Evolutionary conservation across 1,139 yeast species (phyloP), one percentile per base, ranked within the genome.

Genomic region (Geotrichum carabidarum): DNA sequence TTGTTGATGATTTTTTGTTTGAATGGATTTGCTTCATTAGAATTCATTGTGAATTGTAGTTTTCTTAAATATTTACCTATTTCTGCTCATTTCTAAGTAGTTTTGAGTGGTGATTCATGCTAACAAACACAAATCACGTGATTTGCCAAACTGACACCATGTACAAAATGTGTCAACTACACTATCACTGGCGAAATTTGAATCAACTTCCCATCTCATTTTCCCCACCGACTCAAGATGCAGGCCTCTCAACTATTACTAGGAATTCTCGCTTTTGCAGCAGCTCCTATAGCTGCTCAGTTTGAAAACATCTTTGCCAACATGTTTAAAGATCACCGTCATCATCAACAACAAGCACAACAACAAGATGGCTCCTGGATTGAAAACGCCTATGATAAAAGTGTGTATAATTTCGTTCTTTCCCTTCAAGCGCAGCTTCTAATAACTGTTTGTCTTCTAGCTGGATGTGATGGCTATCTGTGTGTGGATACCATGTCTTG

Each of bases 401-500:
- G 68, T 59, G 58, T 57, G 62, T 68, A n/a, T n/a, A 27, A 14
- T 42, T 18, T 17, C 34, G 11, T 2, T 44, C 14, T 18, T 30
- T 27, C 38, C 41, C 27, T 43, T 18, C n/a, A 12, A 14, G 42
- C 6, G 15, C 18, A 15, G 15, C n/a, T 49, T 34, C 31, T 18
- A 11, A 35, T 18, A 27, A 17, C 15, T 6, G 9, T 54, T 11
- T 31, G 30, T 18, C 18, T 35, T 50, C 4, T 43, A 53, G 54
- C 47, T 37, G 45, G 69, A n/a, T 90, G 97, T 66, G 70, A 72
- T n/a, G 74, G 75, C 12, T 93, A 84, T 67, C 70, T 91, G 46
- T 93, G 99, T 67, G 86, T 87, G 1, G 95, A 84, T 62, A 89
- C 97, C 0, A 75, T 82, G 48, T 74, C 77, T 8, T 93, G 99